These are phyloP conservation scores for Podosphaera xanthii DNA, from an alignment of 2,329 filamentous ascomycete genomes.

Conservation along the genomic window DNA sequence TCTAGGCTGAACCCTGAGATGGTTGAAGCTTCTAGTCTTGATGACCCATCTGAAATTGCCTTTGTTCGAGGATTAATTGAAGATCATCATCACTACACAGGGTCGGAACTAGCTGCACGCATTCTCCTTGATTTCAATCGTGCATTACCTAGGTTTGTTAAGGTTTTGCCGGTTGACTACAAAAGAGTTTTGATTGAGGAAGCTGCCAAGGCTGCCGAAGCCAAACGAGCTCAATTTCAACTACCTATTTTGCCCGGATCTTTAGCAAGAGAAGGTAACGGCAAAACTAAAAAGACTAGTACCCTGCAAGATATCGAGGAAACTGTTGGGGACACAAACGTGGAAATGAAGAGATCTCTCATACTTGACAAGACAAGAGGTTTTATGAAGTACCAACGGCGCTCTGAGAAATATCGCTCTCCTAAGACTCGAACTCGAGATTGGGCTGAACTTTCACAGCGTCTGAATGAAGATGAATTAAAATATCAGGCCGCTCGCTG, in stretches of 20 bases:
- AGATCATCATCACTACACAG: constrained; percentile 94
- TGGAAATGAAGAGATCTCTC: constrained; percentile 72
- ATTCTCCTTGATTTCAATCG: constrained; percentile 90
- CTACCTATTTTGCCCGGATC: constrained; percentile 54
- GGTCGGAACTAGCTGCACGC: constrained; percentile 79
- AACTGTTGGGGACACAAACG: constrained; percentile 60
- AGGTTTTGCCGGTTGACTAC: constrained; percentile 86
- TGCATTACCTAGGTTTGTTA: constrained; percentile 73
- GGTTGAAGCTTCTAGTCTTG: constrained; percentile 71
- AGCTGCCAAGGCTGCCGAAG: constrained; percentile 62
- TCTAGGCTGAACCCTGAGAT: constrained; percentile 93
- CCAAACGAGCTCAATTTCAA: constrained; percentile 64
- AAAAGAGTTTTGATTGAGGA: constrained; percentile 80
- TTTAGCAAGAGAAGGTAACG: constrained; percentile 34
- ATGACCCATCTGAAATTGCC: constrained; percentile 72
- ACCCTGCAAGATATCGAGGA: constrained; percentile 68
- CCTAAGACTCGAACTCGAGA: constrained; percentile 70
- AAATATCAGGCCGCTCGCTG: constrained; percentile 93
- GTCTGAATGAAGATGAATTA: constrained; percentile 79
- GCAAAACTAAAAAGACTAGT: constrained; percentile 43
- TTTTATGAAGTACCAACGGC: constrained; percentile 92
- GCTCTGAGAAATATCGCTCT: constrained; percentile 78
- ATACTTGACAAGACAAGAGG: constrained; percentile 94
- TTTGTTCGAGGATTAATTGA: constrained; percentile 80
- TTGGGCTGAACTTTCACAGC: constrained; percentile 75